Base-by-base conservation (phyloP, 1,139 yeast genomes). In the Waltiozyma sp. region DNA sequence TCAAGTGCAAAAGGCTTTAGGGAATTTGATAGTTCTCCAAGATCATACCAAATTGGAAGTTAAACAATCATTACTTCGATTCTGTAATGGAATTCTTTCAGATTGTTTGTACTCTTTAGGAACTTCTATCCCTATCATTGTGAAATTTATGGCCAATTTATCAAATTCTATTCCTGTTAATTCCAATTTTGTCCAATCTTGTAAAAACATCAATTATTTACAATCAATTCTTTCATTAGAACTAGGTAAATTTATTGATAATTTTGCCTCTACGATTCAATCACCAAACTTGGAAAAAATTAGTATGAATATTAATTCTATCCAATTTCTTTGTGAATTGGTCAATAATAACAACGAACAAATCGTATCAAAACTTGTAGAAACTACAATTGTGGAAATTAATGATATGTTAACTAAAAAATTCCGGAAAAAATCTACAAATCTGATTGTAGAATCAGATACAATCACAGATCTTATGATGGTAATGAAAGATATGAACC, bases 1-100 rank as follows among this genome's bases (percentile, higher is more conserved):
- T 28, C 91, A 85, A 53, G 66, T 84, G 21, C 72, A 49, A 28
- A 35, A 52, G 19, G 55, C 59, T 2, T 16, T 55, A 11, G 38
- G 38, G 8, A 54, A 49, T 36, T 40, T 55, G 35, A 50, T 50
- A 28, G 47, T 43, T 37, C 36, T 62, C 1, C 46, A 60, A 15
- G 43, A 53, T 2, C 64, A 65, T 37, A 36, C 50, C 11, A 57
- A 62, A 24, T 45, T 50, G 1, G 67, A 65, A 38, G 67, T 70
- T 0, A 54, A 59, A 26, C 48, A 48, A 13, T 52, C 64, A 0
- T 41, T 70, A 10, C 54, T 59, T 31, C 45, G 46, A 1, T 56
- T 72, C n/a, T 59, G 62, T 21, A 37, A 56, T 3, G 44, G 47
- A 1, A 40, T 72, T 2, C 38, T 68, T 1, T 43, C 54, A 1